Evolutionary conservation across 495 filamentous ascomycete species (phyloP).

Genomic region (Xylaria grammica): DNA sequence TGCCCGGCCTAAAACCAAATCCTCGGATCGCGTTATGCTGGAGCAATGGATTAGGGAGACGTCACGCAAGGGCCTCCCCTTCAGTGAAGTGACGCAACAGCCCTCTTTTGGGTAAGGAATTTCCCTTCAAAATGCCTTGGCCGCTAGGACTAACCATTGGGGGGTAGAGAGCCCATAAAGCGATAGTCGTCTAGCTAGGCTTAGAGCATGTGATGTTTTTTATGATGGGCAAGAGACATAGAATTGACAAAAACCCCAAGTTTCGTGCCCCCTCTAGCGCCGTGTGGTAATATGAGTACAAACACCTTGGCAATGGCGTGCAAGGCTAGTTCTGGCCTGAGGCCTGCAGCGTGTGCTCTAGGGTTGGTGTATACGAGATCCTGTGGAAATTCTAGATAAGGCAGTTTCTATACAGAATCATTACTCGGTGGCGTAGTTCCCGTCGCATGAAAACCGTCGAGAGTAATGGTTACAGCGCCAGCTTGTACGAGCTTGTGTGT

Average conservation of each 20-base stretch:
- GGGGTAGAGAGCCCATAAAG: slow-evolving; percentile 25
- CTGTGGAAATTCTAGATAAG: slow-evolving; percentile 35
- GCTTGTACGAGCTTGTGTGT: slow-evolving; percentile 80
- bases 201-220: slow-evolving; percentile 5
- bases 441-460: slow-evolving; percentile 75
- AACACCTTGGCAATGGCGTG: background rate
- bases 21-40: slow-evolving; percentile 41
- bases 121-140: slow-evolving; percentile 3
- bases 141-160: slow-evolving; percentile 23
- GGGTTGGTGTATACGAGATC: slow-evolving; percentile 23
- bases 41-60: slow-evolving; percentile 43
- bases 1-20: slow-evolving; percentile 3
- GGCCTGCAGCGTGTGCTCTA: slow-evolving; percentile 11
- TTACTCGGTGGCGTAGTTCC: slow-evolving; percentile 28
- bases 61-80: slow-evolving; percentile 42
- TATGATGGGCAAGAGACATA: slow-evolving; percentile 1
- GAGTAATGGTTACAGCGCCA: slow-evolving; percentile 83
- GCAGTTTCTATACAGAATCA: slow-evolving; percentile 33
- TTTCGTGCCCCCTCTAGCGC: slow-evolving; percentile 10
- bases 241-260: background rate
- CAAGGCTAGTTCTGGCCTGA: background rate
- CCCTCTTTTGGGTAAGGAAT: slow-evolving; percentile 25
- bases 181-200: slow-evolving; percentile 2
- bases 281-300: slow-evolving; percentile 15
- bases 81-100: slow-evolving; percentile 43